These are phyloP conservation scores for Phoma herbarum DNA, from an alignment of 2,329 filamentous ascomycete species.

Conservation along the genomic window DNA sequence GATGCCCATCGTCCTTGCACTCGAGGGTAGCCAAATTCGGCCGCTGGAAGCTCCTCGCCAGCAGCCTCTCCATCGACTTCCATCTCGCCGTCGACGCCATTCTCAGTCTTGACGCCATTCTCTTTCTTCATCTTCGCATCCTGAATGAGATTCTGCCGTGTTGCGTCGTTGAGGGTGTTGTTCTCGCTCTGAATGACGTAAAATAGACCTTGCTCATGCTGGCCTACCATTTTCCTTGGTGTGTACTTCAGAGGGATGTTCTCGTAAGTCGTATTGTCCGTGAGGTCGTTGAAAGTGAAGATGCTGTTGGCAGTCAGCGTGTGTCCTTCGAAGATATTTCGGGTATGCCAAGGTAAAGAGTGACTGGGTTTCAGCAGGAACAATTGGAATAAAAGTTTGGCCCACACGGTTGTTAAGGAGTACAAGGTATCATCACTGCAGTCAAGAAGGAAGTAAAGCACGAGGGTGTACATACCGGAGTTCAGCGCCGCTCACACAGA, in stretches of 20 bases:
- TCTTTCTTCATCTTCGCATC: slow-evolving; percentile 62
- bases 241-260: slow-evolving; percentile 89
- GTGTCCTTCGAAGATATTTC: slow-evolving; percentile 3
- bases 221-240: slow-evolving; percentile 84
- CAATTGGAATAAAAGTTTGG: slow-evolving; percentile 77
- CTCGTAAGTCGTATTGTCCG: slow-evolving; percentile 85
- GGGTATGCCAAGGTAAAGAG: not conserved
- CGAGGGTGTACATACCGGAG: slow-evolving; percentile 70
- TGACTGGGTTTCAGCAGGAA: slow-evolving; percentile 82
- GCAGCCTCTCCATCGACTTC: slow-evolving; percentile 30
- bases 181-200: slow-evolving; percentile 96
- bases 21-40: slow-evolving; percentile 88
- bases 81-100: slow-evolving; percentile 45
- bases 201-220: slow-evolving; percentile 87
- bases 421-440: slow-evolving; percentile 71
- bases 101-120: slow-evolving; percentile 44
- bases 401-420: slow-evolving; percentile 56
- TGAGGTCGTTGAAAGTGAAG: slow-evolving; percentile 87
- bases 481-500: slow-evolving; percentile 89
- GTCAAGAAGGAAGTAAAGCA: slow-evolving; percentile 36
- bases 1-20: slow-evolving; percentile 91
- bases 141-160: slow-evolving; percentile 75
- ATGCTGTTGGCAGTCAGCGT: slow-evolving; percentile 64
- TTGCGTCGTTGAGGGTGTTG: slow-evolving; percentile 84
- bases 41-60: slow-evolving; percentile 70